Conservation (phyloP, 108 stramenopile genomes). For the Skeletonema costatum region DNA sequence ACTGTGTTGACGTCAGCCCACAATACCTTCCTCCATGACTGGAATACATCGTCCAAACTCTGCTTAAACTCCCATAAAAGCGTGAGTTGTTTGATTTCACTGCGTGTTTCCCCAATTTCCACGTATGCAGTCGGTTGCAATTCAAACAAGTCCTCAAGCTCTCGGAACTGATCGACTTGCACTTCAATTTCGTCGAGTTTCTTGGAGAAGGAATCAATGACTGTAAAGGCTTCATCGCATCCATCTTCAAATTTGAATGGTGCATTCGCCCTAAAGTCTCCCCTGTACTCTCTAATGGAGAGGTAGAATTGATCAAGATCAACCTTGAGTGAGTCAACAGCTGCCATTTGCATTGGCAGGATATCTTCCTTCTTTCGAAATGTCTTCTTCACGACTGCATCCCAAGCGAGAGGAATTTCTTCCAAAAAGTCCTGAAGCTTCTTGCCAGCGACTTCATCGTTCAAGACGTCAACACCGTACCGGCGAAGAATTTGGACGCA, state of each 20-base stretch:
- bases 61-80: slow-evolving; percentile 85
- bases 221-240: slow-evolving; percentile 64
- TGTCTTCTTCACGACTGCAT: slow-evolving; percentile 82
- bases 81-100: slow-evolving; percentile 74
- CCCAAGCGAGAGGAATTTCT: slow-evolving; percentile 83
- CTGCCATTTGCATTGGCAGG: slow-evolving; percentile 83
- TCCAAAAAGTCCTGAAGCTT: slow-evolving; percentile 81
- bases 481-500: slow-evolving; percentile 70
- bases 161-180: slow-evolving; percentile 66
- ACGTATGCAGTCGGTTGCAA: slow-evolving; percentile 75
- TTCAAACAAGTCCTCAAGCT: slow-evolving; percentile 88
- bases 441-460: slow-evolving; percentile 44
- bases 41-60: slow-evolving; percentile 56
- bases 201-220: slow-evolving; percentile 63
- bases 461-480: slow-evolving; percentile 78
- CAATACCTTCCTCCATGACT: slow-evolving; percentile 59
- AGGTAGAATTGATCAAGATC: slow-evolving; percentile 72
- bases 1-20: slow-evolving; percentile 82
- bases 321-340: slow-evolving; percentile 74
- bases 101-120: slow-evolving; percentile 78
- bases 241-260: slow-evolving; percentile 80
- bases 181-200: slow-evolving; percentile 59
- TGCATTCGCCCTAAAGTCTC: slow-evolving; percentile 75
- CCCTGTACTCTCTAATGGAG: slow-evolving; percentile 70
- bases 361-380: slow-evolving; percentile 90